These are phyloP conservation scores for Sindora glabra DNA, from an alignment of 306 rosid species.

Conservation along the genomic window DNA sequence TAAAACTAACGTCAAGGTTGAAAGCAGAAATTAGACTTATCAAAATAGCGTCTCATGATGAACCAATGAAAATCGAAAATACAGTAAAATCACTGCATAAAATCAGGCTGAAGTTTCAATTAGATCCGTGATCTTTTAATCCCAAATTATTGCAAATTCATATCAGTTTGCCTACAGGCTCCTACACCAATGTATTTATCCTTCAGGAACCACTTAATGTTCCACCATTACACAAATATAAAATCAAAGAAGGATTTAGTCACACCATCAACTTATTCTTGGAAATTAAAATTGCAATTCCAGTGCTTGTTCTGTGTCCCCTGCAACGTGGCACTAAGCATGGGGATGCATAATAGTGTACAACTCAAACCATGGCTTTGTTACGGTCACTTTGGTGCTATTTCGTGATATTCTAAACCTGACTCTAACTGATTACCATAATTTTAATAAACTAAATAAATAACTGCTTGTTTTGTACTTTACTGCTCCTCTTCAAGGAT, in stretches of 20 bases:
- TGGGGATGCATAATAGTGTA: too few species aligned
- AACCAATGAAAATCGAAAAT: slow-evolving; percentile 1
- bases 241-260: too few species aligned
- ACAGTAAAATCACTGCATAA: not conserved
- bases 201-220: too few species aligned
- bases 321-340: too few species aligned
- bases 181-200: not conserved
- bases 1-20: not conserved
- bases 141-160: not conserved
- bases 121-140: not conserved
- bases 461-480: not conserved
- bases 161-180: not conserved
- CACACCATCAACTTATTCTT: too few species aligned
- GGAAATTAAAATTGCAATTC: too few species aligned
- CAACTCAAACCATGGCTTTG: too few species aligned
- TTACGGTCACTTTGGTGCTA: too few species aligned
- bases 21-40: slow-evolving; percentile 5
- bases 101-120: not conserved
- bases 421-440: not conserved
- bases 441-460: not conserved
- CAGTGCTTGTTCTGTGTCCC: too few species aligned
- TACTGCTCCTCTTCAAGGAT: not conserved
- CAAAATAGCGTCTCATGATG: not conserved
- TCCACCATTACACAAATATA: too few species aligned
- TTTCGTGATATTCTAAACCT: too few species aligned